Percentiles rank a stretch among this genome's conserved stretches.
Conservation (phyloP, 768 basidiomycete species). For the Xerocomus potaroensis region DNA sequence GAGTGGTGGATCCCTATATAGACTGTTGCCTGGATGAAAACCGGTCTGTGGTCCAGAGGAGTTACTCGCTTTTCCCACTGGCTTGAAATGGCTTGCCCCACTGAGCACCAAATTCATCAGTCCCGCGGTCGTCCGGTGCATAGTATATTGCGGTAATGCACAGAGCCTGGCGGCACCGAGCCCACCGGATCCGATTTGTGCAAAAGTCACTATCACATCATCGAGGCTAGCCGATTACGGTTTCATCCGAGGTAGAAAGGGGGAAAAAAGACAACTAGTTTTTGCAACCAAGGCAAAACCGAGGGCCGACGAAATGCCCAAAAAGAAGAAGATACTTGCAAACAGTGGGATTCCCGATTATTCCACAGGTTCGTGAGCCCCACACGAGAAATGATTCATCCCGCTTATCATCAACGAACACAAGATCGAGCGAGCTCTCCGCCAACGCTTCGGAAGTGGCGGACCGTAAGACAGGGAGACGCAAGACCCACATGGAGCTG, state of each 20-base stretch:
- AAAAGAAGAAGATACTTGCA: no score
- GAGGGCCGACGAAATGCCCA: background rate
- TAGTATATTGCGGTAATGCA: conserved; percentile 32
- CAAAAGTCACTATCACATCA: conserved; percentile 17
- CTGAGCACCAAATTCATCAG: conserved; percentile 35
- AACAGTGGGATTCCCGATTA: no score
- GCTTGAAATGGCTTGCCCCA: no score
- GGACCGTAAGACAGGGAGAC: background rate
- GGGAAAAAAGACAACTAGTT: conserved; percentile 3
- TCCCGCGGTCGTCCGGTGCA: conserved; percentile 35
- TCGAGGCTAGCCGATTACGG: conserved; percentile 29
- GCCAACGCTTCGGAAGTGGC: background rate
- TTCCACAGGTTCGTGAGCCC: background rate
- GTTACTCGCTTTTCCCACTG: conserved; percentile 30
- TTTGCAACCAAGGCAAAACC: conserved; percentile 22
- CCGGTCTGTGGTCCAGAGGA: conserved; percentile 33
- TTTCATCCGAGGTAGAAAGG: conserved; percentile 21
- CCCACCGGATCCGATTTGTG: conserved; percentile 19
- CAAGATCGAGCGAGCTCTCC: background rate
- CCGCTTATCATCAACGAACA: background rate
- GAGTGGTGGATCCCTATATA: background rate
- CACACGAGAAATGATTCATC: conserved; percentile 3
- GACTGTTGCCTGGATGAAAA: conserved; percentile 31
- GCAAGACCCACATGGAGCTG: background rate
- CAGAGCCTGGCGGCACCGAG: conserved; percentile 31